phyloP scores from a whole-genome alignment of 495 filamentous ascomycete genomes.

The Penicillium steckii region DNA sequence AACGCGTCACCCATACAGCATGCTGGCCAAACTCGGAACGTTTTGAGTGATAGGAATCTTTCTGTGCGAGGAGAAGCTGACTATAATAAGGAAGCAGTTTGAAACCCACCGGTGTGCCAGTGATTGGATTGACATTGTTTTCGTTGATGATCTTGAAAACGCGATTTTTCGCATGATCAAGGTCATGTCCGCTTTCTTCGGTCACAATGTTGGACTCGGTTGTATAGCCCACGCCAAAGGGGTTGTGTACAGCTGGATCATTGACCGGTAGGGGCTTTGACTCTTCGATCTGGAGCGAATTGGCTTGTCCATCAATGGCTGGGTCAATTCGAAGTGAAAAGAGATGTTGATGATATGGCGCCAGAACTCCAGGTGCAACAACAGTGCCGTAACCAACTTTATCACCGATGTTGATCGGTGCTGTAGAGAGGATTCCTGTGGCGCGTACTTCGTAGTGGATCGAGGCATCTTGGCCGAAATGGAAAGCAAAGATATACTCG shows the following conservation, averaged over 20 bases:
- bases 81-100: constrained; percentile 69
- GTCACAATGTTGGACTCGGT: constrained; percentile 53
- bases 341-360: constrained; percentile 80
- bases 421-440: constrained; percentile 81
- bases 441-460: constrained; percentile 78
- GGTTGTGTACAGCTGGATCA: constrained; percentile 56
- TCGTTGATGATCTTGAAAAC: constrained; percentile 80
- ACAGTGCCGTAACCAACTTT: constrained; percentile 70
- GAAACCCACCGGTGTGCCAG: constrained; percentile 72
- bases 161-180: constrained; percentile 59
- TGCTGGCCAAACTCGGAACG: constrained; percentile 77
- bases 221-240: constrained; percentile 72
- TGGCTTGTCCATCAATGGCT: constrained; percentile 67
- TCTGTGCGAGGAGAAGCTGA: constrained; percentile 76
- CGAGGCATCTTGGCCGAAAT: constrained; percentile 78
- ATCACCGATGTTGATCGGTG: constrained; percentile 61
- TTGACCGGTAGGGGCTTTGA: constrained; percentile 64
- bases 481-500: constrained; percentile 82
- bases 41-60: constrained; percentile 63
- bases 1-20: constrained; percentile 75
- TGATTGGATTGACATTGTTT: constrained; percentile 62
- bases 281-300: constrained; percentile 68
- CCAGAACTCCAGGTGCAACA: constrained; percentile 81
- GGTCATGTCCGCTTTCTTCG: constrained; percentile 60
- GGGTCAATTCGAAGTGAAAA: constrained; percentile 88